Evolutionary conservation across 2,329 filamentous ascomycete genomes (phyloP), one percentile per base, ranked within the genome.

Genomic region (Huntiella abstrusa): DNA sequence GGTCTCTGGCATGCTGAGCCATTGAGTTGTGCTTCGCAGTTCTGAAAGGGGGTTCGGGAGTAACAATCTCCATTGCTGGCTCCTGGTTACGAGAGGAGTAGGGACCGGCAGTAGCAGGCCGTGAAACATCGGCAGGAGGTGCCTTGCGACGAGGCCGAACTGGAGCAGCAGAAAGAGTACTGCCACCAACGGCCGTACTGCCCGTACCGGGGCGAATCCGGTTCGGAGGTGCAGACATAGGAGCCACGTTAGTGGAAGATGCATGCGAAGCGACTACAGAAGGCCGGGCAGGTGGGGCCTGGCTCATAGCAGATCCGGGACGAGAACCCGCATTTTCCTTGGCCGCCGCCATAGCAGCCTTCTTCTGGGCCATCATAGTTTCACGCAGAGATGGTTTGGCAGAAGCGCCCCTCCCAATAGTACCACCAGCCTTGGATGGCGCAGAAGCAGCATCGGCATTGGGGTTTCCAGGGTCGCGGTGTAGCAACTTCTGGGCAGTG

Each of bases 391-490:
- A 83, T 8, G 75, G 71, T 51, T 78, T 79, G 16, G n/a, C 13
- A 28, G 22, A 28, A 28, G 22, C 22, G 8, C 22, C 22, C 7
- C 8, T 28, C 6, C 22, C 22, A 28, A 28, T 28, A 36, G 69
- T 40, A 3, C 67, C 64, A 11, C 73, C 76, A 55, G 75, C 79
- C 59, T 73, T 76, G 1, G 75, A 79, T 17, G 59, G 55, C 11
- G 67, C 62, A 32, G 70, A 70, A 4, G 62, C 55, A 56, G 73
- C 68, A 10, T 28, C 22, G 5, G 70, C 73, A 57, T 84, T 82
- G 6, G 83, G 83, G 55, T 96, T 96, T 56, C 77, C 72, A 1
- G 83, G 69, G 54, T 94, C 83, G 55, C 85, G 92, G 53, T 87
- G 80, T 13, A 98, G 67, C 32, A 88, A 68, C 47, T 76, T 78